Evolutionary conservation across 441 rosid species (phyloP), one percentile per base, ranked within the genome.

Genomic region (Isatis lusitanica): DNA sequence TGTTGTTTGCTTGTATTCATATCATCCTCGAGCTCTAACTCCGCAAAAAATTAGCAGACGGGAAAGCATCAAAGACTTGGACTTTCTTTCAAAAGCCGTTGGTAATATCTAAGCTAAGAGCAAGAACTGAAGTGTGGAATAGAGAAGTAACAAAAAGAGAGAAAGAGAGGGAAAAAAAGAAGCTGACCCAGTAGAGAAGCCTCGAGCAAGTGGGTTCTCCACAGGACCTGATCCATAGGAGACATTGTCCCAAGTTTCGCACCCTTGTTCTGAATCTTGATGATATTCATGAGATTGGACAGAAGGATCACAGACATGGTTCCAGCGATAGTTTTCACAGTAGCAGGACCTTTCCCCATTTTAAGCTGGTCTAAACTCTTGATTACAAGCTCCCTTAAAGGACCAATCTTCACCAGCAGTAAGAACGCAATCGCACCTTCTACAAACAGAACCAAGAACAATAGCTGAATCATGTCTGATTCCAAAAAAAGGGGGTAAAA

Each of bases 181-280:
- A 79, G 5, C 80, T 74, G 79, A 90, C 98, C 96, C 83, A 94
- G 84, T 38, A 94, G 92, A 9, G 97, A 88, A 78, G 99, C 99
- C 80, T 92, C 99, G 9, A 94, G 97, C 90, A 94, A 82, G 77
- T 94, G 98, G n/a, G 97, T 92, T 82, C 98, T 92, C 98, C 97
- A 94, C 6, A 92, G 87, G 71, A 94, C 99, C 76, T 94, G 99
- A 85, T 94, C 97, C 99, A 90, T 92, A 38, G 98, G 98, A 16
- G 98, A 94, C 98, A 92, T 86, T 28, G 97, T 94, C 6, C 97
- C 98, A 70, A 94, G 92, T 84, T 94, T 94, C 2, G 97, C 87
- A 43, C 97, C 99, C 66, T 94, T 92, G 72, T 92, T 92, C 85
- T 94, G 97, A 88, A 94, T 94, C 96, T 90, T 94, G 12, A 92